Evolutionary conservation across 257 asterid species (phyloP).

Genomic region (Solanum acaule): DNA sequence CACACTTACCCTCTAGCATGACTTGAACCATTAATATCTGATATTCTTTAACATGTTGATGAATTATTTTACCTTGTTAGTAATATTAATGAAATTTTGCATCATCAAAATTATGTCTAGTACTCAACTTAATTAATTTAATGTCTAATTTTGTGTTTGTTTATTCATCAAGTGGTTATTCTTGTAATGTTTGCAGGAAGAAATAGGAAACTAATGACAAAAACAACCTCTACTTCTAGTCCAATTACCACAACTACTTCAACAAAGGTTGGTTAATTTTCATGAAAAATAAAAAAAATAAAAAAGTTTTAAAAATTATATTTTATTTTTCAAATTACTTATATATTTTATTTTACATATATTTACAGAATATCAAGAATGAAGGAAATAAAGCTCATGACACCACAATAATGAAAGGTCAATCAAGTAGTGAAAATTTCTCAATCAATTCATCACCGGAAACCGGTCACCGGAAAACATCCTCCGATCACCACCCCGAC

Average conservation of each 20-base stretch:
- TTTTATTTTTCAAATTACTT: background rate
- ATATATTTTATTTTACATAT: background rate
- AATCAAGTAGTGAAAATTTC: slow-evolving; percentile 15
- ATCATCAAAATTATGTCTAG: background rate
- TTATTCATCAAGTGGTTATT: background rate
- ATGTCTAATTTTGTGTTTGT: background rate
- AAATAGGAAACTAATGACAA: slow-evolving; percentile 40
- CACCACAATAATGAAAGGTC: background rate
- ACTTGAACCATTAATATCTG: fast-evolving
- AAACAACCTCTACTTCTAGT: slow-evolving; percentile 13
- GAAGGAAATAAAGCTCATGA: slow-evolving; percentile 17
- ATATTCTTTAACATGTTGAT: background rate
- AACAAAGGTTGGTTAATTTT: slow-evolving; percentile 38
- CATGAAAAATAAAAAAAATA: background rate
- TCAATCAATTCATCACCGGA: slow-evolving; percentile 16
- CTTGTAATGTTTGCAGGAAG: slow-evolving; percentile 40
- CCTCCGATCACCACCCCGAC: slow-evolving; percentile 32
- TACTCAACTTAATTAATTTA: background rate
- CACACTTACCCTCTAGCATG: background rate
- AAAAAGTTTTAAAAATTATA: too few species aligned
- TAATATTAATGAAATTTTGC: background rate
- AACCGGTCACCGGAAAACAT: slow-evolving; percentile 6
- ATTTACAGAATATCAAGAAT: slow-evolving; percentile 25
- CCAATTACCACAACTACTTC: slow-evolving; percentile 18
- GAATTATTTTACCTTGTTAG: background rate